phyloP scores from a whole-genome alignment of 495 filamentous ascomycete genomes.

The Filosporella fistucella region DNA sequence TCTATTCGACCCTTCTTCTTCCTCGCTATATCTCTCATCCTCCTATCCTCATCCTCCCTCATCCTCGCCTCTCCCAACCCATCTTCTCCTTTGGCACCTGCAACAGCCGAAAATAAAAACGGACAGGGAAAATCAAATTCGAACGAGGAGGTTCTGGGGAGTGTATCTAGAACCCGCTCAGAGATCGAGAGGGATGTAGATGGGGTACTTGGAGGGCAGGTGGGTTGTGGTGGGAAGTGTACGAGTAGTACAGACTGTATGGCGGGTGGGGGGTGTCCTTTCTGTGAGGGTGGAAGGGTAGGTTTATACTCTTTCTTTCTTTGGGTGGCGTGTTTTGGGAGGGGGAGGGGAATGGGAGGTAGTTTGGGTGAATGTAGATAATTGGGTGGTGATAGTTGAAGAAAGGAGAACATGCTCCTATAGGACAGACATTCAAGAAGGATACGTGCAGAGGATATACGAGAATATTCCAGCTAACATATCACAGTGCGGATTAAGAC shows the following conservation, averaged over 20 bases:
- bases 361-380: too few relatives aligned
- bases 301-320: neutral
- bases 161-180: too few relatives aligned
- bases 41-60: neutral
- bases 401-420: too few relatives aligned
- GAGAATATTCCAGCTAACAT: neutral
- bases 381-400: too few relatives aligned
- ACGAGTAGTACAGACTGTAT: neutral
- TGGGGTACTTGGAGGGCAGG: conserved; percentile 72
- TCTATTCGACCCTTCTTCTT: too few relatives aligned
- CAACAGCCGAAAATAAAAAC: too few relatives aligned
- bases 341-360: too few relatives aligned
- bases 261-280: neutral
- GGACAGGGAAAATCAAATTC: too few relatives aligned
- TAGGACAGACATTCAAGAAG: too few relatives aligned
- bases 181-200: too few relatives aligned
- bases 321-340: neutral
- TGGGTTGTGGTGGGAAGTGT: neutral
- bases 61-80: neutral
- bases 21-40: neutral
- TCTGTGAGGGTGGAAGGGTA: neutral
- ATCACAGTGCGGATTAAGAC: neutral
- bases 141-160: too few relatives aligned
- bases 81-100: too few relatives aligned
- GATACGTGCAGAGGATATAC: neutral